Conservation (phyloP, 2,329 filamentous ascomycete genomes). For the Grosmannia clavigera region DNA sequence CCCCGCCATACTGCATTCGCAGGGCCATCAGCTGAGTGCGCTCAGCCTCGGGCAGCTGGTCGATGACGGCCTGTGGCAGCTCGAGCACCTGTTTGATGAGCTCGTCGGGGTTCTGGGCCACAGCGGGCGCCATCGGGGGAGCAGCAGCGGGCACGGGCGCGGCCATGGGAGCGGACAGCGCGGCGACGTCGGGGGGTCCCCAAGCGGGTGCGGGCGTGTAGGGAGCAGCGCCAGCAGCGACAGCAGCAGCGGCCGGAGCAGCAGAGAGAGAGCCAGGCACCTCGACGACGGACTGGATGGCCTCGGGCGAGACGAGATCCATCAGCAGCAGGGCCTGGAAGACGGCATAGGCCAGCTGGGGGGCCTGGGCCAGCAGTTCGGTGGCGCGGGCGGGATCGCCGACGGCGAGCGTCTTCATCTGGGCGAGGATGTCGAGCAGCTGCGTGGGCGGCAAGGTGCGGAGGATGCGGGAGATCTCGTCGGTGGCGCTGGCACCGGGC, state of each 20-base stretch:
- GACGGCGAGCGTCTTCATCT: constrained; percentile 86
- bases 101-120: constrained; percentile 40
- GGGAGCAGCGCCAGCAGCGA: too few species aligned
- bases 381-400: constrained; percentile 72
- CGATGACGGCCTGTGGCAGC: constrained; percentile 69
- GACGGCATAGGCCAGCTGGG: constrained; percentile 86
- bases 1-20: constrained; percentile 24
- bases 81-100: constrained; percentile 72
- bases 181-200: constrained; percentile 18
- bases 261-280: constrained; percentile 17
- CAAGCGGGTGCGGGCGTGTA: constrained; percentile 13
- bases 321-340: constrained; percentile 91
- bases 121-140: constrained; percentile 15
- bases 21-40: constrained; percentile 69
- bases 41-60: constrained; percentile 63
- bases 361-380: constrained; percentile 75
- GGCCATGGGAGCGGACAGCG: constrained; percentile 22
- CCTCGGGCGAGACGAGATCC: constrained; percentile 77
- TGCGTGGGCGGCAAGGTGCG: constrained; percentile 76
- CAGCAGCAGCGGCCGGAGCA: too few species aligned
- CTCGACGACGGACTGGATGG: constrained; percentile 63
- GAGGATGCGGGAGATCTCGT: constrained; percentile 86
- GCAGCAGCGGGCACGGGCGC: constrained; percentile 27
- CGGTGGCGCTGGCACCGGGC: constrained; percentile 69
- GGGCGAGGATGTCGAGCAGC: constrained; percentile 81